These are phyloP conservation scores for Chlorella sp. DNA, from an alignment of 139 green algal species.

Conservation along the genomic window DNA sequence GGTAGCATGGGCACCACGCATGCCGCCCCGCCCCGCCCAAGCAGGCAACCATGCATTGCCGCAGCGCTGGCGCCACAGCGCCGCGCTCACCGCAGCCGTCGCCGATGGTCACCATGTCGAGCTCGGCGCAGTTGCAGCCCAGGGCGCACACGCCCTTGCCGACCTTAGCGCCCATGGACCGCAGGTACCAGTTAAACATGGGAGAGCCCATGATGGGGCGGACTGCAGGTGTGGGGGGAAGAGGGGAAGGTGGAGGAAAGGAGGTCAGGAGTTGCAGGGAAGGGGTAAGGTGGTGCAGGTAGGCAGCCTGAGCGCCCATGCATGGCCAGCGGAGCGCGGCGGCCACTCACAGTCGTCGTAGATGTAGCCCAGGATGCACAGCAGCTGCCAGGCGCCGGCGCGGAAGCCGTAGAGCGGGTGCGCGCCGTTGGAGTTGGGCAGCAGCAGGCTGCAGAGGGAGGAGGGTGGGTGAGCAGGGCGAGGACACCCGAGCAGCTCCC, in stretches of 20 bases:
- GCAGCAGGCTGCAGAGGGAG: not conserved
- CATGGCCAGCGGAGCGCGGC: too few relatives aligned
- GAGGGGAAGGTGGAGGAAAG: too few relatives aligned
- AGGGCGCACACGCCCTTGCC: not conserved
- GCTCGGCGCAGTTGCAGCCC: not conserved
- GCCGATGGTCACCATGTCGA: not conserved
- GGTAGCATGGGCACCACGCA: not conserved
- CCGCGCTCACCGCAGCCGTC: not conserved
- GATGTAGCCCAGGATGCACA: not conserved
- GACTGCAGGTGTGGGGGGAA: too few relatives aligned
- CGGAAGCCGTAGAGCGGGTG: not conserved
- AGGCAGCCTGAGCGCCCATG: too few relatives aligned
- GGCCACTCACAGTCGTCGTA: not conserved
- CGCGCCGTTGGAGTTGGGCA: not conserved
- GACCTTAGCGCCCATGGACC: constrained; percentile 20
- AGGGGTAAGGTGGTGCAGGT: too few relatives aligned
- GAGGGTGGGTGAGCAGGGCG: not conserved
- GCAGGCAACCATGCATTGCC: too few relatives aligned
- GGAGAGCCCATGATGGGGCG: not conserved
- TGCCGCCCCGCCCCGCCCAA: too few relatives aligned
- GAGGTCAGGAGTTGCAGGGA: too few relatives aligned
- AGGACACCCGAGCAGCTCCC: not conserved
- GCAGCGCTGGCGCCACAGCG: too few relatives aligned
- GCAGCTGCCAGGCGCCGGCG: not conserved
- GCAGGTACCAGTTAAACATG: not conserved